Conservation (phyloP, 2,329 filamentous ascomycete species). For the Xylaria sp. region DNA sequence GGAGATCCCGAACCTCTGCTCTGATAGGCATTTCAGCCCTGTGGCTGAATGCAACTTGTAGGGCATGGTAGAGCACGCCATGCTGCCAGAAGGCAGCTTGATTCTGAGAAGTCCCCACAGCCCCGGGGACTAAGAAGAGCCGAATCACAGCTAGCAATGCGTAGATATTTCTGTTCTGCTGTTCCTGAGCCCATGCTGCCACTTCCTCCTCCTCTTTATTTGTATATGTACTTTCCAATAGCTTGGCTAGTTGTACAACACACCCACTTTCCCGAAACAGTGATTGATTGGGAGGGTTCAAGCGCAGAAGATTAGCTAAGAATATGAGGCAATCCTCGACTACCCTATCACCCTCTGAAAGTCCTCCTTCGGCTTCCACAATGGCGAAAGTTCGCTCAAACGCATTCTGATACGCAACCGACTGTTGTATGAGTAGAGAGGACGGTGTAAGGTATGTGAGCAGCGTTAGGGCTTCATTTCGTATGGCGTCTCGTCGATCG, state of each 20-base stretch:
- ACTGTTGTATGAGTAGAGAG: constrained; percentile 89
- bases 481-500: constrained; percentile 85
- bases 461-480: constrained; percentile 88
- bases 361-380: constrained; percentile 82
- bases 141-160: constrained; percentile 87
- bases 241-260: constrained; percentile 74
- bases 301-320: constrained; percentile 85
- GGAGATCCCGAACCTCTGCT: constrained; percentile 66
- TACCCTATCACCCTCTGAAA: constrained; percentile 83
- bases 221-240: constrained; percentile 71
- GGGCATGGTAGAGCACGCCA: constrained; percentile 79
- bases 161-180: constrained; percentile 91
- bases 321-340: constrained; percentile 95
- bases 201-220: constrained; percentile 66
- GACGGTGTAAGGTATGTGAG: constrained; percentile 88
- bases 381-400: constrained; percentile 89
- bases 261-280: constrained; percentile 92
- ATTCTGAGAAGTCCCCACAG: constrained; percentile 82
- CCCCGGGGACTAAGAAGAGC: constrained; percentile 85
- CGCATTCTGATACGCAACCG: constrained; percentile 94
- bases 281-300: constrained; percentile 92
- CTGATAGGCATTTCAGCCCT: constrained; percentile 80
- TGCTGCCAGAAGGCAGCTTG: constrained; percentile 88
- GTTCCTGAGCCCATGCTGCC: constrained; percentile 78
- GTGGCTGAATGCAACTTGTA: constrained; percentile 84